These are phyloP conservation scores for Beauveria varroae DNA, from an alignment of 2,329 filamentous ascomycete genomes.

Conservation along the genomic window DNA sequence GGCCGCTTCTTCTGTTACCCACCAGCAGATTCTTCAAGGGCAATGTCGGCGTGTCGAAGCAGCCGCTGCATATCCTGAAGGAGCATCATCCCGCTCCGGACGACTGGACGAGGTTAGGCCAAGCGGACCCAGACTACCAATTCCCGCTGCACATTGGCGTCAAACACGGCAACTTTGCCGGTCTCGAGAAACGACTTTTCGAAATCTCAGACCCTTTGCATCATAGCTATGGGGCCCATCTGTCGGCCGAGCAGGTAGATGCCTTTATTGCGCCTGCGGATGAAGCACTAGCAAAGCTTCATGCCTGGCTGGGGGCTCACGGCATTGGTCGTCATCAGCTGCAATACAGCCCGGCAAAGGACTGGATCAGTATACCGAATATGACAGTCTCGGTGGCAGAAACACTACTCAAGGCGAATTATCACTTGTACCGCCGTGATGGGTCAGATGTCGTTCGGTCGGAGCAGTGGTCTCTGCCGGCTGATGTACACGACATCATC, in stretches of 20 bases:
- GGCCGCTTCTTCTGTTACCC: not conserved
- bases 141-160: constrained; percentile 2
- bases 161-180: not conserved
- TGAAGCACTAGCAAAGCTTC: not conserved
- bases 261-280: not conserved
- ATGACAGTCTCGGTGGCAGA: not conserved
- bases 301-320: not conserved
- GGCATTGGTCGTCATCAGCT: not conserved
- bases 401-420: not conserved
- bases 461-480: not conserved
- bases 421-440: constrained; percentile 1
- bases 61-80: not conserved
- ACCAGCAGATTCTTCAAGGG: not conserved
- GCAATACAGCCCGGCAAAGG: not conserved
- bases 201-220: constrained; percentile 8
- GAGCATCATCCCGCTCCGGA: not conserved
- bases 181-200: not conserved
- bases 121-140: not conserved
- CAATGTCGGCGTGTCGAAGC: too few species aligned
- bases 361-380: not conserved
- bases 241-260: constrained; percentile 5
- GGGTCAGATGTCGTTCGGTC: not conserved
- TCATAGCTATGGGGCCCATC: not conserved
- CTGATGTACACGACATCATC: not conserved
- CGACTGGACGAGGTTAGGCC: not conserved